Percentiles rank a stretch among this genome's conserved stretches.
Evolutionary conservation across 2,329 filamentous ascomycete genomes (phyloP).

Genomic region (Lecanicillium sp.): DNA sequence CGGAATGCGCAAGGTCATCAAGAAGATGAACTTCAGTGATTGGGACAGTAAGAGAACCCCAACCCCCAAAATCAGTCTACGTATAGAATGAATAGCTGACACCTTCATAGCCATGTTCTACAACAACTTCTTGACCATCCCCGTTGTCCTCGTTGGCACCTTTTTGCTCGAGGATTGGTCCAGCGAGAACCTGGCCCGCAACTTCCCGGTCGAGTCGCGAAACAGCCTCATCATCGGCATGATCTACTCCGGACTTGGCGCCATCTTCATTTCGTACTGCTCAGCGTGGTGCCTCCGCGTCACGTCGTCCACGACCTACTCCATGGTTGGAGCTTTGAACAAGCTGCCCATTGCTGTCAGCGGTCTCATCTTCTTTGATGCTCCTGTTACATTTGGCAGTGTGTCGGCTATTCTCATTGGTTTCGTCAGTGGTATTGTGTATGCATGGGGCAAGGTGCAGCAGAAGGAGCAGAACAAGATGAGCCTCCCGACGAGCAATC

Average conservation of each 20-base stretch:
- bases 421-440: conserved; percentile 81
- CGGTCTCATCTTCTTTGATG: conserved; percentile 83
- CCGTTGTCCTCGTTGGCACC: conserved; percentile 71
- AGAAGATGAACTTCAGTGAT: conserved; percentile 96
- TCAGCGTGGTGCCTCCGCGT: conserved; percentile 93
- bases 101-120: conserved; percentile 76
- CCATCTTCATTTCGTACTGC: conserved; percentile 92
- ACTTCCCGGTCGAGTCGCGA: conserved; percentile 70
- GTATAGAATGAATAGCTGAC: too few relatives aligned
- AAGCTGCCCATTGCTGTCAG: conserved; percentile 85
- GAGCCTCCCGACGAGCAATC: conserved; percentile 7
- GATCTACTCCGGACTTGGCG: conserved; percentile 78
- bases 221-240: conserved; percentile 73
- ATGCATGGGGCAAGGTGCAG: conserved; percentile 35
- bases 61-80: too few relatives aligned
- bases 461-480: conserved; percentile 8
- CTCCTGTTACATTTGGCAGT: conserved; percentile 78
- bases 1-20: conserved; percentile 90
- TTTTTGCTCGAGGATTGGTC: conserved; percentile 84
- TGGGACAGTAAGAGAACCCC: conserved; percentile 73
- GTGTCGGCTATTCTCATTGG: conserved; percentile 80
- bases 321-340: conserved; percentile 90
- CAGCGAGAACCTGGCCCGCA: conserved; percentile 63
- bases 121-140: conserved; percentile 91
- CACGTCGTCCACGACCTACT: conserved; percentile 92